These are phyloP conservation scores for Aspergillus sp. DNA, from an alignment of 2,329 filamentous ascomycete genomes.

Conservation along the genomic window DNA sequence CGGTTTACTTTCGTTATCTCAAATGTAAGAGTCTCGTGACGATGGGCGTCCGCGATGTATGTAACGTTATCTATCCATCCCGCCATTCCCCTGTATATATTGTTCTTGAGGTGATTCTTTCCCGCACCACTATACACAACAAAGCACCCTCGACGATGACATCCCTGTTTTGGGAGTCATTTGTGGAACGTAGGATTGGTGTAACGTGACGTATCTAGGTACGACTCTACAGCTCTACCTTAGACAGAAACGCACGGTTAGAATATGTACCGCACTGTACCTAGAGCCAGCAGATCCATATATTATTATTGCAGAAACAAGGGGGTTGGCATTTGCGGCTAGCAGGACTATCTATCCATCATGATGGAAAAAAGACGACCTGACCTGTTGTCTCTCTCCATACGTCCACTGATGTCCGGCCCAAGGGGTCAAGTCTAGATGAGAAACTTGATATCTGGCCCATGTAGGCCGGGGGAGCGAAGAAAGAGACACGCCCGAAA, in stretches of 20 bases:
- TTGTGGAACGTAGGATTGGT: not conserved
- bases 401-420: not conserved
- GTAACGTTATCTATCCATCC: slow-evolving; percentile 2
- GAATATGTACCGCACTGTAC: too few species aligned
- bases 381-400: not conserved
- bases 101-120: not conserved
- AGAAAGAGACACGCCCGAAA: not conserved
- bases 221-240: not conserved
- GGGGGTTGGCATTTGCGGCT: slow-evolving; percentile 9
- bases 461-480: not conserved
- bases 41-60: slow-evolving; percentile 5
- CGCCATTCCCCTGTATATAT: slow-evolving; percentile 6
- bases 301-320: not conserved
- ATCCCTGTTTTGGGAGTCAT: not conserved
- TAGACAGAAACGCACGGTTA: not conserved
- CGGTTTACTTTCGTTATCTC: not conserved
- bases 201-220: not conserved
- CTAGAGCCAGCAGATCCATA: too few species aligned
- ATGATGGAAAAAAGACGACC: slow-evolving; percentile 2
- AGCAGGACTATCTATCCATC: slow-evolving; percentile 11
- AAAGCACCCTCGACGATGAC: not conserved
- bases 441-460: not conserved
- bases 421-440: not conserved
- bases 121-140: too few species aligned
- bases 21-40: not conserved